Conservation (phyloP, 345 rosid genomes). For the Xanthoceras sorbifolium region DNA sequence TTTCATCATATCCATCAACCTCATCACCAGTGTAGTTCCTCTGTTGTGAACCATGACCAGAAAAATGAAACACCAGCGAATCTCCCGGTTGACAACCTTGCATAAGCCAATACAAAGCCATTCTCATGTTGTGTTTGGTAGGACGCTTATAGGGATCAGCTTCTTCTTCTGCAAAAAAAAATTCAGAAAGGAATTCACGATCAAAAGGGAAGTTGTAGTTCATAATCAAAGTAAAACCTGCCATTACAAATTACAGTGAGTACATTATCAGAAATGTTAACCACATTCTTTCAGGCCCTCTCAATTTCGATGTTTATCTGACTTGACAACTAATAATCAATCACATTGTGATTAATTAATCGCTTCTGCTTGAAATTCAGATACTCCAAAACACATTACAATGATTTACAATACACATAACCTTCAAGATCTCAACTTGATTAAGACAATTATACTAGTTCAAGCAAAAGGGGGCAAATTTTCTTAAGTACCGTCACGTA, state of each 20-base stretch:
- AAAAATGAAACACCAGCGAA: constrained; percentile 80
- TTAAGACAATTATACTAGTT: not conserved
- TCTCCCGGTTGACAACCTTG: constrained; percentile 75
- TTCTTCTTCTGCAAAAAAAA: constrained; percentile 72
- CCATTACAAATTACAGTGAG: not conserved
- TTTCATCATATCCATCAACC: constrained; percentile 85
- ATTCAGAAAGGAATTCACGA: not conserved
- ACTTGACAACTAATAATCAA: not conserved
- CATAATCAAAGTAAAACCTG: constrained; percentile 1
- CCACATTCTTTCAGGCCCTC: not conserved
- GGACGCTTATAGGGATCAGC: constrained; percentile 60
- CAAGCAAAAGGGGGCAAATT: not conserved
- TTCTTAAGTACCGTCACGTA: not conserved
- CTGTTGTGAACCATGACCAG: constrained; percentile 91
- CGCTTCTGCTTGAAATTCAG: not conserved
- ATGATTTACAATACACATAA: not conserved
- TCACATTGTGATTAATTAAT: not conserved
- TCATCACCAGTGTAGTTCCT: constrained; percentile 64
- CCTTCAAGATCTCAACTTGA: not conserved
- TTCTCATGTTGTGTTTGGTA: constrained; percentile 65
- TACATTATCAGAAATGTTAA: not conserved
- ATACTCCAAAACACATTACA: not conserved
- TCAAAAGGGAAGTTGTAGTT: not conserved
- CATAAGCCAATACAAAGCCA: constrained; percentile 78
- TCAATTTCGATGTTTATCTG: not conserved